Evolutionary conservation across 2,329 filamentous ascomycete genomes (phyloP), one percentile per base, ranked within the genome.

Genomic region (Fusarium albosuccineum): DNA sequence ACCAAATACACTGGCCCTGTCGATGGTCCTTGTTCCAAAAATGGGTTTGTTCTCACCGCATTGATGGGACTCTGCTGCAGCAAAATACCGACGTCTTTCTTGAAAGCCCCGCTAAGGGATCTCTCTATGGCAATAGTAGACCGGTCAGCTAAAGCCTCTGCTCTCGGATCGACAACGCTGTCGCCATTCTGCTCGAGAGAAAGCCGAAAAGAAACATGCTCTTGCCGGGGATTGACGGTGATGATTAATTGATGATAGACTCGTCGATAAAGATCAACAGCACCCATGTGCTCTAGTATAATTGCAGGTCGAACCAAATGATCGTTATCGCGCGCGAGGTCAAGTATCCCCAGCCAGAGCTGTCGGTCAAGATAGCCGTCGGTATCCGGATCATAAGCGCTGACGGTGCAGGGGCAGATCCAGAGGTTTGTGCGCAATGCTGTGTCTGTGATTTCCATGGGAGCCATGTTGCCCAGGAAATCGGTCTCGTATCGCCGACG

Each of bases 1-100:
- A 73, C 33, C n/a, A 71, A 49, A 33, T 73, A 73, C 1, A 73
- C 53, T 4, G 70, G 70, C 2, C 64, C 70, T 4, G 67, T 53
- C 17, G 50, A 46, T 6, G 56, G 64, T 0, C 54, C 58, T 4
- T 56, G 29, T 30, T 34, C 34, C 6, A 29, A 13, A 1, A 54
- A 42, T n/a, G 46, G 54, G 7, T 45, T 29, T 5, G 44, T 53
- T 16, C 44, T 57, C 9, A 68, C 49, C 22, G 58, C 49, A 4
- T 66, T 63, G 17, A 62, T 52, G 0, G 68, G 64, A 33, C 68
- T 70, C 27, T 62, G 60, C 14, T 71, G 67, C 8, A 70, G 34
- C 3, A 73, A 46, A 26, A 73, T 64, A 5, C 42, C 48, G 4
- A 70, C 49, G 9, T 71, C 51, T 10, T 51, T 34, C 39, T 64